Conservation (phyloP, 805 yeast genomes). For the Osmozyma mogii region DNA sequence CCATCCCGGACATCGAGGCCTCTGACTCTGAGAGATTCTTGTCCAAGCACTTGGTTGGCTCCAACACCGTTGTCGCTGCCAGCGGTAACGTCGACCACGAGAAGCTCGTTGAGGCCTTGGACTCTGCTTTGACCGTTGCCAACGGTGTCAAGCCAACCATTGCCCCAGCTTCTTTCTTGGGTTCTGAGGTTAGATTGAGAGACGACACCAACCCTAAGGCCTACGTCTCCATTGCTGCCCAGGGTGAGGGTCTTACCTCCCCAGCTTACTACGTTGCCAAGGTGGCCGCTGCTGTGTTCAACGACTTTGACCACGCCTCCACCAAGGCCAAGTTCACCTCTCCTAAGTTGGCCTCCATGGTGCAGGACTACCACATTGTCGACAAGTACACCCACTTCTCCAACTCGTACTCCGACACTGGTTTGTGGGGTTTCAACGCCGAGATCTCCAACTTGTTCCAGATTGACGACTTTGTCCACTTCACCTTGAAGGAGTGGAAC, state of each 20-base stretch:
- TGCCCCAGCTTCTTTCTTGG: conserved; percentile 61
- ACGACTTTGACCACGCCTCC: conserved; percentile 47
- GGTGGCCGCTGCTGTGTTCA: conserved; percentile 60
- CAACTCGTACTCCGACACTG: conserved; percentile 64
- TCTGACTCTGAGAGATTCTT: conserved; percentile 53
- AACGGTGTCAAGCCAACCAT: conserved; percentile 42
- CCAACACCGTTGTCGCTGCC: conserved; percentile 63
- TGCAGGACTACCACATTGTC: conserved; percentile 65
- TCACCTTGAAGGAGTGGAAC: conserved; percentile 82
- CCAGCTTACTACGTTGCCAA: conserved; percentile 62
- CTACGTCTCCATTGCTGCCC: conserved; percentile 66
- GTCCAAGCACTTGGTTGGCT: conserved; percentile 47
- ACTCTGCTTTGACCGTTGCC: conserved; percentile 40
- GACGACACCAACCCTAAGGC: conserved; percentile 82
- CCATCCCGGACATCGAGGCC: conserved; percentile 48
- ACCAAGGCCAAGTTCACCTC: conserved; percentile 45
- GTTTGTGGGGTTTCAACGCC: conserved; percentile 78
- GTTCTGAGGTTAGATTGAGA: conserved; percentile 82
- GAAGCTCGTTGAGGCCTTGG: conserved; percentile 58
- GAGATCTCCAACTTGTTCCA: conserved; percentile 50
- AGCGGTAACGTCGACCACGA: conserved; percentile 69
- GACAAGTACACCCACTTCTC: conserved; percentile 69
- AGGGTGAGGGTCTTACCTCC: conserved; percentile 59
- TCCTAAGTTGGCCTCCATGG: conserved; percentile 61
- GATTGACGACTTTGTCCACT: conserved; percentile 69